Evolutionary conservation across 2,329 filamentous ascomycete genomes (phyloP).

Genomic region (Biscogniauxia marginata): DNA sequence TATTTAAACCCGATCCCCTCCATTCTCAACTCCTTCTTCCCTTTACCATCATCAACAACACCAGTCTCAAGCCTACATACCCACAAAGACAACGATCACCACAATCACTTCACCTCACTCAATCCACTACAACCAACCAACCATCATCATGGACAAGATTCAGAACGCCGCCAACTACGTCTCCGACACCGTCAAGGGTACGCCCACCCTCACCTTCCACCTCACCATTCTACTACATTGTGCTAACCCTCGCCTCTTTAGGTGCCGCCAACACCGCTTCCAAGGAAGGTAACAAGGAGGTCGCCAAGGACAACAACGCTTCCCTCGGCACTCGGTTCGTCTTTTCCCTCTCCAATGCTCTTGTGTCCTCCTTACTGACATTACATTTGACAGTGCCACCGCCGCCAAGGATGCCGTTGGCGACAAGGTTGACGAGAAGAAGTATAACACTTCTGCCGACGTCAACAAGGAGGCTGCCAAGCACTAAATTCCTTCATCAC

Average conservation of each 20-base stretch:
- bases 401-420: slow-evolving; percentile 49
- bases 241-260: slow-evolving; percentile 8
- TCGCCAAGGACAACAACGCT: slow-evolving; percentile 61
- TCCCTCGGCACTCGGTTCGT: slow-evolving; percentile 53
- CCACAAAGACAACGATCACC: slow-evolving; percentile 4
- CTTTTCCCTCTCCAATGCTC: not conserved
- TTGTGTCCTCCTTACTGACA: too few species aligned
- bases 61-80: not conserved
- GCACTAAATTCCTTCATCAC: slow-evolving; percentile 29
- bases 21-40: not conserved
- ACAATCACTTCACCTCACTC: slow-evolving; percentile 10
- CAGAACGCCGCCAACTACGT: slow-evolving; percentile 69
- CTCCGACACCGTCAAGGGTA: slow-evolving; percentile 60
- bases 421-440: slow-evolving; percentile 46
- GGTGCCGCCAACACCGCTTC: slow-evolving; percentile 49
- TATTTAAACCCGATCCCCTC: slow-evolving; percentile 26
- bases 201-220: not conserved
- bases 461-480: slow-evolving; percentile 37
- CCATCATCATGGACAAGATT: slow-evolving; percentile 49
- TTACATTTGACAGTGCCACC: slow-evolving; percentile 34
- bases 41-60: slow-evolving; percentile 8
- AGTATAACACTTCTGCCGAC: slow-evolving; percentile 34
- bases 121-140: slow-evolving; percentile 18
- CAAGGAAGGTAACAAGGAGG: slow-evolving; percentile 70
- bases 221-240: not conserved